These are phyloP conservation scores for Xylaria cubensis DNA, from an alignment of 495 filamentous ascomycete genomes.

Conservation along the genomic window DNA sequence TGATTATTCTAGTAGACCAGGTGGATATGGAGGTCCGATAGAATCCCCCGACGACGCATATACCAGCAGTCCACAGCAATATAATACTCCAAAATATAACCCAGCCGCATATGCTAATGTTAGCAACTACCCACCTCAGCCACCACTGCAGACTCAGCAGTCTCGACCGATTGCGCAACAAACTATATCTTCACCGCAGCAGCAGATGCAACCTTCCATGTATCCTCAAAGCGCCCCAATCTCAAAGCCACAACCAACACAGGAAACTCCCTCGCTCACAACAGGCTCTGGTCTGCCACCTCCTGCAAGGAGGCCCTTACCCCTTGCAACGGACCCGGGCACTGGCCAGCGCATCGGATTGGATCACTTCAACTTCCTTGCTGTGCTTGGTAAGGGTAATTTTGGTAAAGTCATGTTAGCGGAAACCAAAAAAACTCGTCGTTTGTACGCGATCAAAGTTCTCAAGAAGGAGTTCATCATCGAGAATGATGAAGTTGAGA, in stretches of 20 bases:
- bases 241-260: slow-evolving; percentile 49
- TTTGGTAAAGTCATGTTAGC: slow-evolving; percentile 99
- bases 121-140: slow-evolving; percentile 53
- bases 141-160: slow-evolving; percentile 43
- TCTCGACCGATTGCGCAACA: slow-evolving; percentile 40
- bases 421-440: slow-evolving; percentile 89
- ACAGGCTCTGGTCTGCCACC: slow-evolving; percentile 44
- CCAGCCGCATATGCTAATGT: slow-evolving; percentile 74
- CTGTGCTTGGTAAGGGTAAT: slow-evolving; percentile 98
- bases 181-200: slow-evolving; percentile 47
- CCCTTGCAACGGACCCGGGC: slow-evolving; percentile 66
- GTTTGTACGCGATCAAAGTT: slow-evolving; percentile 98
- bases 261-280: slow-evolving; percentile 44
- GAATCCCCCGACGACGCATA: slow-evolving; percentile 54
- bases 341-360: slow-evolving; percentile 84
- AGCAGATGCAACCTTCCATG: slow-evolving; percentile 37
- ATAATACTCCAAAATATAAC: slow-evolving; percentile 68
- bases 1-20: slow-evolving; percentile 46
- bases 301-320: slow-evolving; percentile 57
- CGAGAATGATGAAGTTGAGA: slow-evolving; percentile 99
- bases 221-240: slow-evolving; percentile 34
- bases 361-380: slow-evolving; percentile 99
- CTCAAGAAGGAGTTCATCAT: slow-evolving; percentile 99
- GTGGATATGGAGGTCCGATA: slow-evolving; percentile 46
- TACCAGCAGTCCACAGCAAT: slow-evolving; percentile 46